Base-by-base conservation (phyloP, 495 filamentous ascomycete species). In the Trichoderma gamsii region DNA sequence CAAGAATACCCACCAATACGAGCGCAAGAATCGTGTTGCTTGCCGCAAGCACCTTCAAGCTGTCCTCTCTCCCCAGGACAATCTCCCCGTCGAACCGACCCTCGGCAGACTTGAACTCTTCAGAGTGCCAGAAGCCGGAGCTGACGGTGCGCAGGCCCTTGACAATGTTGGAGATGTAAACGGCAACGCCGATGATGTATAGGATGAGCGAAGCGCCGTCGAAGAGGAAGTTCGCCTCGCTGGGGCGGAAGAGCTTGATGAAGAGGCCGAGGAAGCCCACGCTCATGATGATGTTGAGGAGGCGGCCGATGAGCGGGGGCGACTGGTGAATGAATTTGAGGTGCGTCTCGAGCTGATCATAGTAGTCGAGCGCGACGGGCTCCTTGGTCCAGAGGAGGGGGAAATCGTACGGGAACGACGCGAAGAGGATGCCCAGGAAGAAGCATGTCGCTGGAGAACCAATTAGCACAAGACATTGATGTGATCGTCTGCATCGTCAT, bases 401-500 rank as follows among this genome's bases (percentile, higher is more conserved):
- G 83, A 93, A 97, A 86, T 99, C 95, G 84, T 97, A 98, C 69
- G 96, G 92, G 81, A 97, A 96, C 72, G 88, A 86, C 76, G 92
- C 92, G 89, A 98, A 99, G 79, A 99, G 89, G 76, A 98, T 95
- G 72, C 95, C 95, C 68, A 99, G 89, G 87, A 96, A 95, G 87
- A 99, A 99, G 75, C 89, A 93, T 41, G 89, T 92, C 69, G 93
- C 91, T 95, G 76, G 68, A 65, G 21, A 41, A 4, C 7, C 15
- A 43, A 35, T 71, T 67, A 74, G 59, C 52, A 29, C 44, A 35
- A n/a, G 61, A 64, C 25, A 16, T 32, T 11, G 9, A 16, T 1
- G 8, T 13, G 35, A 2, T 3, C 7, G 59, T 15, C 11, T 15
- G 23, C 9, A 27, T 23, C 9, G 18, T 41, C 32, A 41, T 41